Conservation (phyloP, 495 filamentous ascomycete genomes). For the Ramalina intermedia region DNA sequence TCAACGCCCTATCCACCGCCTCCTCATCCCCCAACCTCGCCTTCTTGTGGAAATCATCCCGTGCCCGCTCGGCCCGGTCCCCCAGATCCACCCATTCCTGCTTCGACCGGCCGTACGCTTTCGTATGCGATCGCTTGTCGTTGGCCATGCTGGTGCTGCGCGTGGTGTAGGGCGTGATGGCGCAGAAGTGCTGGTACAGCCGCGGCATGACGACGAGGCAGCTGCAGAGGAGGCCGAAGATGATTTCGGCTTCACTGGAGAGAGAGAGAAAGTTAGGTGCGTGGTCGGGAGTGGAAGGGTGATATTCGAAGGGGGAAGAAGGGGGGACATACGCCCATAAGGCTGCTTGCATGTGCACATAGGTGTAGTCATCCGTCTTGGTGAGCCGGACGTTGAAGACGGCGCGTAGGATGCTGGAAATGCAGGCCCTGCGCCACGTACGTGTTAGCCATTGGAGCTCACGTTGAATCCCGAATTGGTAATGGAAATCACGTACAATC, state of each 20-base stretch:
- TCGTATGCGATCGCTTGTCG: no score
- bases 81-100: no score
- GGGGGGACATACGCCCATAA: conserved; percentile 8
- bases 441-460: not conserved
- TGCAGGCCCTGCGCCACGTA: conserved; percentile 1
- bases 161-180: no score
- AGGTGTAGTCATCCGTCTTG: conserved; percentile 4
- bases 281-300: no score
- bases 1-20: no score
- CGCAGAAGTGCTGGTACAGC: conserved; percentile 1
- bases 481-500: conserved; percentile 1
- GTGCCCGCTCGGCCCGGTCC: no score
- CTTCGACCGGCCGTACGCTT: no score
- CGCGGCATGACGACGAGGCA: conserved; percentile 4
- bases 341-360: not conserved
- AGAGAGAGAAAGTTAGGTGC: no score
- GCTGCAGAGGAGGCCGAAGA: conserved; percentile 7
- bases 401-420: conserved; percentile 9
- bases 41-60: no score
- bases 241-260: not conserved
- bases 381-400: not conserved
- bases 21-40: no score
- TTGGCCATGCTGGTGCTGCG: no score
- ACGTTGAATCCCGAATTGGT: not conserved
- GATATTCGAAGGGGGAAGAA: no score